These are phyloP conservation scores for Pleomassaria siparia DNA, from an alignment of 2,329 filamentous ascomycete species.

Conservation along the genomic window DNA sequence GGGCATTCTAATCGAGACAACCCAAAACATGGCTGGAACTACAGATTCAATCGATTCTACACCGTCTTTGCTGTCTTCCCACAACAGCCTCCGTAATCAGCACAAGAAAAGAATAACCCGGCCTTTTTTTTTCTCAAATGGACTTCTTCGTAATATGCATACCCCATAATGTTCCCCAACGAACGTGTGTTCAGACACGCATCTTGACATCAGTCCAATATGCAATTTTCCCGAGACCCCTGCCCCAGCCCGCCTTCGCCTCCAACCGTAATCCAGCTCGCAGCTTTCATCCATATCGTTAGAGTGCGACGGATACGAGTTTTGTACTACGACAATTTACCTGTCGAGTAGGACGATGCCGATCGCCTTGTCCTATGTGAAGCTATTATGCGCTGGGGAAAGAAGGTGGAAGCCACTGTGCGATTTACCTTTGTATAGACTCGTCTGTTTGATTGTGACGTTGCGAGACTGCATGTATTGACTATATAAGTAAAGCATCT, in stretches of 20 bases:
- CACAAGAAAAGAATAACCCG: no score
- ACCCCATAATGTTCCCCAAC: not conserved
- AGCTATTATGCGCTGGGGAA: no score
- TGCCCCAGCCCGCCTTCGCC: not conserved
- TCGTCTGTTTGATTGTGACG: not conserved
- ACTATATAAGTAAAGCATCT: no score
- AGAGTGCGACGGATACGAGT: not conserved
- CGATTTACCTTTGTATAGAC: not conserved
- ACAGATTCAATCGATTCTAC: no score
- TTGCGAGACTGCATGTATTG: not conserved
- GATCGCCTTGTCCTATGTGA: not conserved
- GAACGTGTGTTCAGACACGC: not conserved
- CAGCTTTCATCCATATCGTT: conserved; percentile 6
- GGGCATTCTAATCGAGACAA: no score
- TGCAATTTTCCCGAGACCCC: not conserved
- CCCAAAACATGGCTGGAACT: no score
- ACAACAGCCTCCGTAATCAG: no score
- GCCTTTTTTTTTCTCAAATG: no score
- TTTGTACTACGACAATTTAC: conserved; percentile 2
- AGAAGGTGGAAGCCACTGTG: not conserved
- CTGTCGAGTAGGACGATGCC: not conserved
- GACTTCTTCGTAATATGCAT: not conserved
- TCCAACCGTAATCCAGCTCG: not conserved
- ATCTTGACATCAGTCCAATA: not conserved
- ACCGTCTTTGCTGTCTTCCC: no score